These are phyloP conservation scores for Apiotrichum sp. DNA, from an alignment of 1,284 basidiomycete species.

Conservation along the genomic window DNA sequence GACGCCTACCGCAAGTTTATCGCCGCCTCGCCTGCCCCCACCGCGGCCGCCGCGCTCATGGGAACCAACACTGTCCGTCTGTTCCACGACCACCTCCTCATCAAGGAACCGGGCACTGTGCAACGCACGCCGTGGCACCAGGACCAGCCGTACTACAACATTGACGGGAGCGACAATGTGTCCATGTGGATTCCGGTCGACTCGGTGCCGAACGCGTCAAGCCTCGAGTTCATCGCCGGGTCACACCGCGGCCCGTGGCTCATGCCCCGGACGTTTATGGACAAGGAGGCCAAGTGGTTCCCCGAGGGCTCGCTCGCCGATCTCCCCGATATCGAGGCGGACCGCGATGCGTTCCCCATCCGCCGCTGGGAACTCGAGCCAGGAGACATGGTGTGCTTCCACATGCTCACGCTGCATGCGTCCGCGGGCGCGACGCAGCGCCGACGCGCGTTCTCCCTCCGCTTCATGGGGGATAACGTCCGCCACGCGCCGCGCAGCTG, in stretches of 20 bases:
- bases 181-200: slow-evolving; percentile 18
- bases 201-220: slow-evolving; percentile 2
- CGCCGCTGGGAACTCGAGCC: slow-evolving; percentile 10
- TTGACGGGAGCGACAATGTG: slow-evolving; percentile 8
- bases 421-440: slow-evolving; percentile 1
- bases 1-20: slow-evolving; percentile 9
- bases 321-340: slow-evolving; percentile 13
- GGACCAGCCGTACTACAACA: slow-evolving; percentile 21
- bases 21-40: slow-evolving; percentile 5
- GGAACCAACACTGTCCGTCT: slow-evolving; percentile 2
- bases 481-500: slow-evolving; percentile 10
- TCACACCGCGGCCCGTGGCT: slow-evolving; percentile 14
- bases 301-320: slow-evolving; percentile 14
- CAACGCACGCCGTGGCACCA: slow-evolving; percentile 20
- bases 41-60: slow-evolving; percentile 9
- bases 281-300: slow-evolving; percentile 19
- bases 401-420: slow-evolving; percentile 20
- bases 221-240: slow-evolving; percentile 17
- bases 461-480: slow-evolving; percentile 4
- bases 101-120: slow-evolving; percentile 13
- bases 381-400: slow-evolving; percentile 16
- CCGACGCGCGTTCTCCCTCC: slow-evolving; percentile 1
- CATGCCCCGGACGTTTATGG: slow-evolving; percentile 18
- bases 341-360: slow-evolving; percentile 6
- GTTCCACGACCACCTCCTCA: slow-evolving; percentile 16